Percentiles rank a stretch among this genome's conserved stretches.
Conservation (phyloP, 2,329 filamentous ascomycete species). For the Colletotrichum sp. region DNA sequence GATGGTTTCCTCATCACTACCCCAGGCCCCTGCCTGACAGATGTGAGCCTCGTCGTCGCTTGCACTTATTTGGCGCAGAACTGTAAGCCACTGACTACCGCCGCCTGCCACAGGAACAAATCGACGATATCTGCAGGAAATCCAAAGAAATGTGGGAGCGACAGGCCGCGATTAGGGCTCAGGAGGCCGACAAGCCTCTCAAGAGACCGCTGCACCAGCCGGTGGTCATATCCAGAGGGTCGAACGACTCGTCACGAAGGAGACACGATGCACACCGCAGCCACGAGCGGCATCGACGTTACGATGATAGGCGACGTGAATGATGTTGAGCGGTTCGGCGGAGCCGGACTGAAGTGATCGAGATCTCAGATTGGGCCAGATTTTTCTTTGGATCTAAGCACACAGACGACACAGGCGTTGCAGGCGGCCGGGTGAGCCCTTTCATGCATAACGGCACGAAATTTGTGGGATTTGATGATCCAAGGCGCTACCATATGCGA, state of each 20-base stretch:
- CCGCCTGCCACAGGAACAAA: conserved; percentile 56
- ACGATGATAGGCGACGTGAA: conserved; percentile 32
- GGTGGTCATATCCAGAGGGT: conserved; percentile 52
- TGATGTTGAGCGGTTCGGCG: conserved; percentile 15
- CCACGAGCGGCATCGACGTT: conserved; percentile 27
- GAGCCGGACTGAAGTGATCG: background rate
- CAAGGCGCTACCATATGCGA: conserved; percentile 2
- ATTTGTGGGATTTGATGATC: conserved; percentile 20
- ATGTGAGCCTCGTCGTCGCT: conserved; percentile 49
- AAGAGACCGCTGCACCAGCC: conserved; percentile 64
- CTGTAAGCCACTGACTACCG: conserved; percentile 58
- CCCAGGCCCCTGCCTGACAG: conserved; percentile 61
- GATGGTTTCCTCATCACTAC: conserved; percentile 66
- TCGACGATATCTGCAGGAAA: conserved; percentile 66
- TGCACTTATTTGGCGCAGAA: background rate
- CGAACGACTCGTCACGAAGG: conserved; percentile 37
- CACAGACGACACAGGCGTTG: conserved; percentile 1
- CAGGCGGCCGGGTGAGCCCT: background rate
- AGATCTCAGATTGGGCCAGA: conserved; percentile 17
- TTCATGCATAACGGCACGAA: conserved; percentile 7
- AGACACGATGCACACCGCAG: conserved; percentile 37
- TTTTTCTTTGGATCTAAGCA: background rate
- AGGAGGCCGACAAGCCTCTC: conserved; percentile 52
- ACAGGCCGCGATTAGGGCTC: conserved; percentile 55
- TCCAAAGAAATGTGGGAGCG: conserved; percentile 64